Percentiles rank a stretch among this genome's conserved stretches.
Conservation (phyloP, 2,329 filamentous ascomycete genomes). For the Alternaria brassicae region DNA sequence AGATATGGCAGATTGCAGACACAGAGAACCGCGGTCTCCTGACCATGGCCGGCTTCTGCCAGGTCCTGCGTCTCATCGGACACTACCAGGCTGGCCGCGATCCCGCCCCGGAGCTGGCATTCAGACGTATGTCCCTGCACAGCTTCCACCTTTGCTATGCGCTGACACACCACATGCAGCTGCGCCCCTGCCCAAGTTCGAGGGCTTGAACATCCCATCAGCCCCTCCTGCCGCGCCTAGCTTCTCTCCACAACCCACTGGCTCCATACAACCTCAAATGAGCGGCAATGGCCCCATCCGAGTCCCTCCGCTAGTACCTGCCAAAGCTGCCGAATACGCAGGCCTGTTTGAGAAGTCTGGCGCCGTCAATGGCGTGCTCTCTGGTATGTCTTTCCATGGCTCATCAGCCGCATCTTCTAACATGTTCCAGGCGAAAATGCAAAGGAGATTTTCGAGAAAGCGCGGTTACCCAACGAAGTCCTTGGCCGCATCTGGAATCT, state of each 20-base stretch:
- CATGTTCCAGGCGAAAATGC: conserved; percentile 73
- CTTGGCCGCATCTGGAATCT: conserved; percentile 96
- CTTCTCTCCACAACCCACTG: conserved; percentile 50
- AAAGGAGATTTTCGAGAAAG: conserved; percentile 94
- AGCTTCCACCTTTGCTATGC: background rate
- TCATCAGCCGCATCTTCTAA: conserved; percentile 5
- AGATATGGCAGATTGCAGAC: conserved; percentile 99
- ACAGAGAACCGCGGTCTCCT: conserved; percentile 94
- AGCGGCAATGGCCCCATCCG: conserved; percentile 70
- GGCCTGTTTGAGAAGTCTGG: conserved; percentile 90
- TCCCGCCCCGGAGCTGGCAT: conserved; percentile 80
- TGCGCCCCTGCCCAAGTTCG: conserved; percentile 90
- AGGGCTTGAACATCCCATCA: conserved; percentile 68
- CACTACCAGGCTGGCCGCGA: conserved; percentile 90
- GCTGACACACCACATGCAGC: conserved; percentile 52
- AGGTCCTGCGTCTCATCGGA: conserved; percentile 91
- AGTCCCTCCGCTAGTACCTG: conserved; percentile 85
- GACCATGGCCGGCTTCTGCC: conserved; percentile 89
- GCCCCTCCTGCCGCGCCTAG: conserved; percentile 60
- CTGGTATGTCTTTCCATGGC: conserved; percentile 55
- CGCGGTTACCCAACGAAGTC: conserved; percentile 85
- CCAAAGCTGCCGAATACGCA: conserved; percentile 89
- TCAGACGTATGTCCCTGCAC: conserved; percentile 66
- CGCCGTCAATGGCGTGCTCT: conserved; percentile 76
- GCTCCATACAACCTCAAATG: conserved; percentile 47